Percentiles rank a stretch among this genome's conserved stretches.
Conservation (phyloP, 768 basidiomycete genomes). For the Leccinum subgranulosum region DNA sequence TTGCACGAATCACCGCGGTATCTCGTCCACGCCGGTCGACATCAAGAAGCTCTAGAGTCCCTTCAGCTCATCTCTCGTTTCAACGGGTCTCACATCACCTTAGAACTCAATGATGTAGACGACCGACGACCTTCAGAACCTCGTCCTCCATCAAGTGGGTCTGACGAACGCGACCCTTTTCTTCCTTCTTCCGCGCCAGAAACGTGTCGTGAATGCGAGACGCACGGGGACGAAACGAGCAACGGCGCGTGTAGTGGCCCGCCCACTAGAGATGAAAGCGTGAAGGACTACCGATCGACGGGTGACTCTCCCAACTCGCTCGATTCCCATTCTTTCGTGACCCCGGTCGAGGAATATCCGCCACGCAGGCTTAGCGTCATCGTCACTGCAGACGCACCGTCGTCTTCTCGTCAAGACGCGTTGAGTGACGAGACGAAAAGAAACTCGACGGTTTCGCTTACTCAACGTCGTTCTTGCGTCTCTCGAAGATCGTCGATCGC, state of each 20-base stretch:
- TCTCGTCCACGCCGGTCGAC: constrained; percentile 85
- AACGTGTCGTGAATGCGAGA: constrained; percentile 1
- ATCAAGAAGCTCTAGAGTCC: constrained; percentile 78
- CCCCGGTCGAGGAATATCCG: constrained; percentile 27
- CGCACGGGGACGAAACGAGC: constrained; percentile 13
- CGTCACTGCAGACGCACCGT: constrained; percentile 26
- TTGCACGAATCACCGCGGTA: constrained; percentile 94
- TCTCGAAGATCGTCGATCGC: constrained; percentile 38
- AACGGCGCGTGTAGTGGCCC: constrained; percentile 3
- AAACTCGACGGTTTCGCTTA: background rate
- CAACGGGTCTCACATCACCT: constrained; percentile 71
- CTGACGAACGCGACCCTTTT: constrained; percentile 30
- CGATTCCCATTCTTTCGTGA: constrained; percentile 23
- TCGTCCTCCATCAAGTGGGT: constrained; percentile 12
- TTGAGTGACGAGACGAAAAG: constrained; percentile 18
- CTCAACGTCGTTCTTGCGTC: constrained; percentile 2
- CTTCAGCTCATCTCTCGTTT: constrained; percentile 82
- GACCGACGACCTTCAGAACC: constrained; percentile 35
- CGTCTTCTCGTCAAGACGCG: constrained; percentile 13
- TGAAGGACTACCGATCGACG: constrained; percentile 28
- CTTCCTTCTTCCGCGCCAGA: constrained; percentile 19
- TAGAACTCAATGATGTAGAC: constrained; percentile 70
- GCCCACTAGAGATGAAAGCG: constrained; percentile 14
- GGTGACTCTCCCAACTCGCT: constrained; percentile 29
- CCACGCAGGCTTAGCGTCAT: constrained; percentile 23